A percentile compares a stretch with the other conserved stretches of the same genome.
phyloP scores from a whole-genome alignment of 2,329 filamentous ascomycete species.

The Waltergamsia citrina region DNA sequence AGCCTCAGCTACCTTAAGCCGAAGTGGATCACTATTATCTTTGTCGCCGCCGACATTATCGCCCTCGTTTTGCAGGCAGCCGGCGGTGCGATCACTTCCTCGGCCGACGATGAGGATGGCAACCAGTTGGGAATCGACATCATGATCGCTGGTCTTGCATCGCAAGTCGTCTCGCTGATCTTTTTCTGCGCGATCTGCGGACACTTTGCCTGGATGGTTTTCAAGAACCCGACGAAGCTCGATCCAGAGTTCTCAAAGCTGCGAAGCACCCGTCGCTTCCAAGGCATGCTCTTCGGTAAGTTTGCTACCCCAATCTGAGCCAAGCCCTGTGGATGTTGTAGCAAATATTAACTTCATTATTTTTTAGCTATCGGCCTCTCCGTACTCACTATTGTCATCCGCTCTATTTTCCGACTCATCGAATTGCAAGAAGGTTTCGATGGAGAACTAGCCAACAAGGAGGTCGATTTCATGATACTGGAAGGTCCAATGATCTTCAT shows the following conservation, averaged over 20 bases:
- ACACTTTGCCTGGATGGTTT: conserved; percentile 2
- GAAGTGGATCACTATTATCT: conserved; percentile 19
- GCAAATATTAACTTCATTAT: too few species aligned
- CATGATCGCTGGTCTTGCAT: conserved; percentile 42
- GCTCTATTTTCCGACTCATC: conserved; percentile 51
- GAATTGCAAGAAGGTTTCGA: conserved; percentile 54
- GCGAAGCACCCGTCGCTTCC: too few species aligned
- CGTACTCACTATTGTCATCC: conserved; percentile 49
- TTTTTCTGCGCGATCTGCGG: conserved; percentile 28
- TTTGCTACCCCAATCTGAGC: too few species aligned
- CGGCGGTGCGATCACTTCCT: conserved; percentile 33
- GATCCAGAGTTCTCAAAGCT: not conserved
- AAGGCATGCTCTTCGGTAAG: too few species aligned
- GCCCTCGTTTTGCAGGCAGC: conserved; percentile 39
- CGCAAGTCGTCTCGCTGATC: conserved; percentile 35
- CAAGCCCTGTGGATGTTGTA: too few species aligned
- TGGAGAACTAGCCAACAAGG: conserved; percentile 40
- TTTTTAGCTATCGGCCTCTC: conserved; percentile 39
- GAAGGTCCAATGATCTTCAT: conserved; percentile 40
- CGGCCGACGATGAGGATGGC: conserved; percentile 14
- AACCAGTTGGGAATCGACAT: conserved; percentile 39
- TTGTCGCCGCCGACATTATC: conserved; percentile 38
- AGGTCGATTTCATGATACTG: conserved; percentile 42
- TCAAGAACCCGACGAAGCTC: not conserved
- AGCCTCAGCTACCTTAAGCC: conserved; percentile 22